Conservation (phyloP, 2,329 filamentous ascomycete genomes). For the Ophiobolus disseminans region DNA sequence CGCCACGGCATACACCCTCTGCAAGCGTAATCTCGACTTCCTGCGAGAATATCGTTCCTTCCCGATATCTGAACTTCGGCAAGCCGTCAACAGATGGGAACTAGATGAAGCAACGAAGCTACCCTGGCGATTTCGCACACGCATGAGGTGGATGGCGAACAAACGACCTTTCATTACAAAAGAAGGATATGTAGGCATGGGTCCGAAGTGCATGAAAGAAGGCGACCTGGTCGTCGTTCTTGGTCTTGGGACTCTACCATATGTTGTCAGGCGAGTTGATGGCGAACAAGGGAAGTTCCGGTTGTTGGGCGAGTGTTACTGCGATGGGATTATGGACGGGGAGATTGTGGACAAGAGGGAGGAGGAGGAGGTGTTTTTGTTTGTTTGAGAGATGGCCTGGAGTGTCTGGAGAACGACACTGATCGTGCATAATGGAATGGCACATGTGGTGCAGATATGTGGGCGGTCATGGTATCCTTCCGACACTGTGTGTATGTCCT, state of each 20-base stretch:
- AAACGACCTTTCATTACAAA: background rate
- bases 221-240: background rate
- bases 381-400: too few species aligned
- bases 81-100: background rate
- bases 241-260: background rate
- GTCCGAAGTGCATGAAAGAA: background rate
- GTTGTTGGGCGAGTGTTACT: conserved; percentile 3
- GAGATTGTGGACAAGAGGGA: conserved; percentile 2
- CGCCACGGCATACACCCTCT: background rate
- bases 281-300: background rate
- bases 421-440: too few species aligned
- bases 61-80: background rate
- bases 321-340: conserved; percentile 2
- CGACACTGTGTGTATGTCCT: too few species aligned
- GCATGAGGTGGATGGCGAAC: background rate
- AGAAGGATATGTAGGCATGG: background rate
- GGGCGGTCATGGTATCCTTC: too few species aligned
- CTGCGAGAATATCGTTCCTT: background rate
- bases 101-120: background rate
- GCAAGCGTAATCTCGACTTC: background rate
- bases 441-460: too few species aligned
- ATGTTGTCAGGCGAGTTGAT: background rate
- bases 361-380: background rate
- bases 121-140: background rate
- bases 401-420: too few species aligned